These are phyloP conservation scores for Penium margaritaceum DNA, from an alignment of 139 green algal species.

Conservation along the genomic window DNA sequence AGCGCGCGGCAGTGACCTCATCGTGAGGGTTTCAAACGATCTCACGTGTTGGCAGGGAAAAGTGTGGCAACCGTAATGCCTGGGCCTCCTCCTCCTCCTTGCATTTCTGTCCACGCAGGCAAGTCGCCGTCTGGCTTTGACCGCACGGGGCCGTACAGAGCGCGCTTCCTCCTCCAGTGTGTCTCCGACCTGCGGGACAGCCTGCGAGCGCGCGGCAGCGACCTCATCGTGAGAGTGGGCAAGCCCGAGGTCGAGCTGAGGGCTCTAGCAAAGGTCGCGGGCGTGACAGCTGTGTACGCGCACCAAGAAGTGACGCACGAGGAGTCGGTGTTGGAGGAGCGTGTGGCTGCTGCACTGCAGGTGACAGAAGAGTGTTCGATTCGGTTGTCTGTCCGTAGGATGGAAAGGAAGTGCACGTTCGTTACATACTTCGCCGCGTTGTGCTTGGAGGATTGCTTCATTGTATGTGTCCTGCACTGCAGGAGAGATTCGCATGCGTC, in stretches of 20 bases:
- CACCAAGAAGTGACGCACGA: slow-evolving; percentile 67
- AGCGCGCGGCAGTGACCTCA: slow-evolving; percentile 52
- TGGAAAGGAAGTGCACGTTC: too few species aligned
- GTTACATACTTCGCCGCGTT: too few species aligned
- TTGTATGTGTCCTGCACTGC: too few species aligned
- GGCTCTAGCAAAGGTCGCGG: slow-evolving; percentile 33
- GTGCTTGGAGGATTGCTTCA: too few species aligned
- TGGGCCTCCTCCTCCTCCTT: too few species aligned
- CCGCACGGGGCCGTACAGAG: slow-evolving; percentile 55
- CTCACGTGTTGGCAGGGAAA: too few species aligned
- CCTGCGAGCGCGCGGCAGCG: slow-evolving; percentile 50
- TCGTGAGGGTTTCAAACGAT: too few species aligned
- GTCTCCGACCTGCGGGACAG: slow-evolving; percentile 54
- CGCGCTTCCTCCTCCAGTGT: slow-evolving; percentile 54
- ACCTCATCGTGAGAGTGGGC: slow-evolving; percentile 59
- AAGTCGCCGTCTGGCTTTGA: slow-evolving; percentile 53
- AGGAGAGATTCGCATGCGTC: too few species aligned
- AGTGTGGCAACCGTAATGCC: too few species aligned
- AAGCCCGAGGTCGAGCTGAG: slow-evolving; percentile 53
- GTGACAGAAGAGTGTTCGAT: too few species aligned
- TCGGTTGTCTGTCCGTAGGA: too few species aligned
- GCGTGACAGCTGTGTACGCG: slow-evolving; percentile 52
- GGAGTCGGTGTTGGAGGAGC: slow-evolving; percentile 55
- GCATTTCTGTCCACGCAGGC: too few species aligned
- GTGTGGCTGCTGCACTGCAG: slow-evolving; percentile 52